A percentile compares a stretch with the other conserved stretches of the same genome.
These are phyloP conservation scores for Curvularia eragrostidis DNA, from an alignment of 2,329 filamentous ascomycete genomes.

Conservation along the genomic window DNA sequence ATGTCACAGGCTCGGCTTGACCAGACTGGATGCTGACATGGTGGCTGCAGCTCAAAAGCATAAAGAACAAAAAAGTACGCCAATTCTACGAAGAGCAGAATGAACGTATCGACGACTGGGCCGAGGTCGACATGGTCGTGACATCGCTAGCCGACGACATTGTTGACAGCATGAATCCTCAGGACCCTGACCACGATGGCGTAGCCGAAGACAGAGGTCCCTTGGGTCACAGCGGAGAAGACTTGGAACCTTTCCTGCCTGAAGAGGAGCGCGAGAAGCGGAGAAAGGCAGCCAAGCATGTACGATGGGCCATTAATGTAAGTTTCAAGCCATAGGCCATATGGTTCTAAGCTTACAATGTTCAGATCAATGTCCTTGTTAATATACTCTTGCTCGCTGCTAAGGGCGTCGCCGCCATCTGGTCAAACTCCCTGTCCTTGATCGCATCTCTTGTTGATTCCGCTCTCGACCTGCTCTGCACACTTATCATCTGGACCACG, in stretches of 20 bases:
- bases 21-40: background rate
- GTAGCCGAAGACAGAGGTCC: constrained; percentile 61
- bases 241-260: constrained; percentile 63
- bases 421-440: constrained; percentile 65
- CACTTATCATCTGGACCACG: constrained; percentile 66
- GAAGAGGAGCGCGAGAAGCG: constrained; percentile 61
- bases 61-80: constrained; percentile 60
- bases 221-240: constrained; percentile 57
- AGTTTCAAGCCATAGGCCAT: constrained; percentile 8
- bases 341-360: constrained; percentile 8
- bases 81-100: constrained; percentile 64
- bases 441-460: constrained; percentile 69
- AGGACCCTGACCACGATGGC: constrained; percentile 63
- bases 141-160: constrained; percentile 64
- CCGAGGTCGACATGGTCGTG: constrained; percentile 65
- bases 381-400: constrained; percentile 64
- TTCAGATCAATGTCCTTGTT: constrained; percentile 64
- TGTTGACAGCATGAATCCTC: constrained; percentile 65
- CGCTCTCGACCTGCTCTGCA: constrained; percentile 66
- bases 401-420: constrained; percentile 63
- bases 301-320: constrained; percentile 64
- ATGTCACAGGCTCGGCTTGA: constrained; percentile 2
- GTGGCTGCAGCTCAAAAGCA: constrained; percentile 54
- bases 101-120: constrained; percentile 62
- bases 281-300: constrained; percentile 55